phyloP scores from a whole-genome alignment of 2,329 filamentous ascomycete genomes.

The Drechslerella coelobrocha region DNA sequence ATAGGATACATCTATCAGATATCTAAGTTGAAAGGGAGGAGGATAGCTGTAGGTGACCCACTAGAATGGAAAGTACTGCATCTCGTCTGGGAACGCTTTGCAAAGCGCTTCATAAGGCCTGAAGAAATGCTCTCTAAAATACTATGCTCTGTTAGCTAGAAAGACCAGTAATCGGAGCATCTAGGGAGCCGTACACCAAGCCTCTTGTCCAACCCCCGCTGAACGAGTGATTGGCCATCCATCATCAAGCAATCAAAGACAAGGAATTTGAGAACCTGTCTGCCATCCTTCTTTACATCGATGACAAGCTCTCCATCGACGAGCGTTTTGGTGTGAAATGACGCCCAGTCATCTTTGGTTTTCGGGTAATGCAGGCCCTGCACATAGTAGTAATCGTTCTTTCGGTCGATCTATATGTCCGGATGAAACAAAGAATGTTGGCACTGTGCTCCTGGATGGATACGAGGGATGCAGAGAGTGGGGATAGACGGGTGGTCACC shows the following conservation, averaged over 20 bases:
- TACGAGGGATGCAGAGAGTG: not conserved
- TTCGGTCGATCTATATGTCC: constrained; percentile 75
- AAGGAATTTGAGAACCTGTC: constrained; percentile 73
- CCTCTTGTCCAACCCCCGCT: constrained; percentile 83
- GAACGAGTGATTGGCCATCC: constrained; percentile 76
- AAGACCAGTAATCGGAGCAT: not conserved
- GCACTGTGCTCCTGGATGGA: constrained; percentile 3
- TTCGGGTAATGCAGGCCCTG: constrained; percentile 81
- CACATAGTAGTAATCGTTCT: constrained; percentile 95
- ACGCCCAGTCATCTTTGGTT: constrained; percentile 66
- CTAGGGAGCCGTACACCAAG: constrained; percentile 63
- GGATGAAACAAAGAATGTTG: constrained; percentile 7
- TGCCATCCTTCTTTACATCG: constrained; percentile 74
- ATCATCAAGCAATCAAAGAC: constrained; percentile 93
- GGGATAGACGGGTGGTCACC: not conserved
- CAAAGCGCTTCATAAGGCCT: constrained; percentile 72
- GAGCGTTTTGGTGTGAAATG: constrained; percentile 80
- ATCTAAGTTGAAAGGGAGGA: not conserved
- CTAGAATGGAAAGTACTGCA: constrained; percentile 74
- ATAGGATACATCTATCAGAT: constrained; percentile 4
- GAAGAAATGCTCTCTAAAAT: constrained; percentile 80
- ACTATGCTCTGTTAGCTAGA: constrained; percentile 57
- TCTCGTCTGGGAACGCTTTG: constrained; percentile 72
- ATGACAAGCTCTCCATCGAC: constrained; percentile 93
- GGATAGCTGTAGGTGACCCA: constrained; percentile 27